A percentile compares a stretch with the other conserved stretches of the same genome.
Conservation (phyloP, 2,329 filamentous ascomycete genomes). For the Ilyonectria mors-panacis region DNA sequence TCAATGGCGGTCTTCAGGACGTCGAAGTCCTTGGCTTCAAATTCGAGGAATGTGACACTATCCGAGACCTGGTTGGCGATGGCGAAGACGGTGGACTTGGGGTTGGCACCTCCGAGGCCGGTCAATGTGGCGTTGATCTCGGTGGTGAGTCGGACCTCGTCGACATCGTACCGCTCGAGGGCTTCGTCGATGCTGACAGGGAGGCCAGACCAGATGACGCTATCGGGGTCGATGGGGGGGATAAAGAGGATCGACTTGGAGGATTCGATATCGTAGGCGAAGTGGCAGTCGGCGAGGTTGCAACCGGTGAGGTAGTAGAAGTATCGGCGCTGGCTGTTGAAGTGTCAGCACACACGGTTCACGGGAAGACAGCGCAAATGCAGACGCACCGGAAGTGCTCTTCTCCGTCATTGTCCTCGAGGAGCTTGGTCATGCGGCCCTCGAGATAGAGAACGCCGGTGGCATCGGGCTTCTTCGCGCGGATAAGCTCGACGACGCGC, state of each 20-base stretch:
- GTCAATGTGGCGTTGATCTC: conserved; percentile 83
- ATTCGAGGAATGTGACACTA: conserved; percentile 78
- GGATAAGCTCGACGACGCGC: conserved; percentile 85
- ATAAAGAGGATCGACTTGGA: conserved; percentile 89
- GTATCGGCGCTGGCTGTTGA: conserved; percentile 82
- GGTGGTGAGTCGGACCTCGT: conserved; percentile 79
- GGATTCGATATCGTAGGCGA: conserved; percentile 83
- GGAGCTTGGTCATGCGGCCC: conserved; percentile 82
- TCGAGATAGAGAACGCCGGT: conserved; percentile 89
- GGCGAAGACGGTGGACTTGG: conserved; percentile 73
- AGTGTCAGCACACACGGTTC: not conserved
- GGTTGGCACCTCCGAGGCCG: conserved; percentile 59
- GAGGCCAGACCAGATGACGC: conserved; percentile 93
- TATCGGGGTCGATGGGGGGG: conserved; percentile 88
- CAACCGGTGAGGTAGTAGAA: conserved; percentile 97
- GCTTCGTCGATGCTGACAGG: conserved; percentile 85
- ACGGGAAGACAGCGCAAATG: not conserved
- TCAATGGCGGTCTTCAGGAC: conserved; percentile 76
- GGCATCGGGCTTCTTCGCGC: conserved; percentile 73
- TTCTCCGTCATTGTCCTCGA: conserved; percentile 91
- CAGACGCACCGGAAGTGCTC: conserved; percentile 80
- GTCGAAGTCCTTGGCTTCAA: conserved; percentile 73
- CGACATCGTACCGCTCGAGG: conserved; percentile 82
- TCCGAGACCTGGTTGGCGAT: conserved; percentile 85
- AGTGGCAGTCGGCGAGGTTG: conserved; percentile 82